These are phyloP conservation scores for Triadica sebifera DNA, from an alignment of 345 rosid genomes.

Conservation along the genomic window DNA sequence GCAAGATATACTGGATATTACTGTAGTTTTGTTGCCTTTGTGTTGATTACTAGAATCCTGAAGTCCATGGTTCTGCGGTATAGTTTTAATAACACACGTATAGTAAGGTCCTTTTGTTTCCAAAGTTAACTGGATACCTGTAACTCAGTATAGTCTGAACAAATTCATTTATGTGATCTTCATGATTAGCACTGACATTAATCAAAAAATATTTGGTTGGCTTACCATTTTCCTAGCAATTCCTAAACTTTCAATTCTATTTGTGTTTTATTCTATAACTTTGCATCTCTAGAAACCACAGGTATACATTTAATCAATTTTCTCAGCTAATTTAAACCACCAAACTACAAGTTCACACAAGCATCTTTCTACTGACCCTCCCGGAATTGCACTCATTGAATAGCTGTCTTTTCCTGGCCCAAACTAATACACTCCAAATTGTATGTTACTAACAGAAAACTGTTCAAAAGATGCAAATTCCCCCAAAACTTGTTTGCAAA, in stretches of 20 bases:
- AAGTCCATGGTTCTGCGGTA: not conserved
- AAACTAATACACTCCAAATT: not conserved
- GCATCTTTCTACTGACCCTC: not conserved
- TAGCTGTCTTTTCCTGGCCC: no score
- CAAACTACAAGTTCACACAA: not conserved
- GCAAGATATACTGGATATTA: not conserved
- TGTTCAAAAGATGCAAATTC: not conserved
- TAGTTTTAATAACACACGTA: not conserved
- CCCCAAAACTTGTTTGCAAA: not conserved
- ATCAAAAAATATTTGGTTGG: not conserved
- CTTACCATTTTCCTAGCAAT: not conserved
- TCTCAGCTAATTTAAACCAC: not conserved
- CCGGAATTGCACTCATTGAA: constrained; percentile 1
- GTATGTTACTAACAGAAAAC: not conserved
- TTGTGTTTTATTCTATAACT: not conserved
- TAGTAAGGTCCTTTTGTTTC: not conserved
- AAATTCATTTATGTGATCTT: not conserved
- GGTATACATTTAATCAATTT: not conserved
- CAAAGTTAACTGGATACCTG: not conserved
- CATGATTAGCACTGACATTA: not conserved
- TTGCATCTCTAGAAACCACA: not conserved
- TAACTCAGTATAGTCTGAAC: not conserved
- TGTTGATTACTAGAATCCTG: not conserved
- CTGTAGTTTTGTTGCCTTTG: not conserved
- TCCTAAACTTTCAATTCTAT: not conserved